Evolutionary conservation across 2,329 filamentous ascomycete genomes (phyloP).

Genomic region (Neoscytalidium dimidiatum): DNA sequence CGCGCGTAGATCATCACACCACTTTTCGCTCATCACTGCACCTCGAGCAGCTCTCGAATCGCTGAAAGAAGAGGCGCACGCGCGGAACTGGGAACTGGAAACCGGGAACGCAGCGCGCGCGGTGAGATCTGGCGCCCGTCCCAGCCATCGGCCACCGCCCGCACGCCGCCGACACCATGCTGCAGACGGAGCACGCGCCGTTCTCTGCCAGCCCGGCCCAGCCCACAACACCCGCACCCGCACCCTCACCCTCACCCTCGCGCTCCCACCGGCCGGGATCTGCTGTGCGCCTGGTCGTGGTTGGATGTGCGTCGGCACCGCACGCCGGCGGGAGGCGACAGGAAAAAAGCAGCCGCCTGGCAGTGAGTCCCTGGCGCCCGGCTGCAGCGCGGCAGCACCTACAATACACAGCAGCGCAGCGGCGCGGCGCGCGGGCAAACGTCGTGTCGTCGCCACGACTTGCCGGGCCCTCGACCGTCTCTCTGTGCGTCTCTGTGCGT

Average conservation of each 20-base stretch:
- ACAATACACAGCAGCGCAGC: no score
- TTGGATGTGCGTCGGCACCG: not conserved
- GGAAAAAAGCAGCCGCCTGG: not conserved
- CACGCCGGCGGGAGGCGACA: not conserved
- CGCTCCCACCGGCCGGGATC: constrained; percentile 6
- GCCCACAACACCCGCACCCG: not conserved
- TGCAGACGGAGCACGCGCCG: constrained; percentile 13
- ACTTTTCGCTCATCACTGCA: constrained; percentile 16
- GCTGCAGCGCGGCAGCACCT: no score
- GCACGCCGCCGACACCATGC: not conserved
- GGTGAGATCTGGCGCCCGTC: constrained; percentile 4
- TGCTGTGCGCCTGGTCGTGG: not conserved
- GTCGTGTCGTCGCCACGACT: constrained; percentile 3
- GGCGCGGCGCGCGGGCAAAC: no score
- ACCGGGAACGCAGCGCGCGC: constrained; percentile 2
- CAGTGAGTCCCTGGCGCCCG: no score
- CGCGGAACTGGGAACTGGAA: constrained; percentile 16
- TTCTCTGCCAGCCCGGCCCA: not conserved
- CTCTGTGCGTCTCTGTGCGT: no score
- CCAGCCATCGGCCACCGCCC: constrained; percentile 5
- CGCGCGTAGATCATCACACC: constrained; percentile 15
- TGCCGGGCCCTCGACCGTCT: not conserved
- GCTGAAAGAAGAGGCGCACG: constrained; percentile 15
- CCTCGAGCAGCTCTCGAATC: constrained; percentile 7
- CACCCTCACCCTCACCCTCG: constrained; percentile 4